Evolutionary conservation across 805 yeast genomes (phyloP).

Genomic region (Candida chauliodis): DNA sequence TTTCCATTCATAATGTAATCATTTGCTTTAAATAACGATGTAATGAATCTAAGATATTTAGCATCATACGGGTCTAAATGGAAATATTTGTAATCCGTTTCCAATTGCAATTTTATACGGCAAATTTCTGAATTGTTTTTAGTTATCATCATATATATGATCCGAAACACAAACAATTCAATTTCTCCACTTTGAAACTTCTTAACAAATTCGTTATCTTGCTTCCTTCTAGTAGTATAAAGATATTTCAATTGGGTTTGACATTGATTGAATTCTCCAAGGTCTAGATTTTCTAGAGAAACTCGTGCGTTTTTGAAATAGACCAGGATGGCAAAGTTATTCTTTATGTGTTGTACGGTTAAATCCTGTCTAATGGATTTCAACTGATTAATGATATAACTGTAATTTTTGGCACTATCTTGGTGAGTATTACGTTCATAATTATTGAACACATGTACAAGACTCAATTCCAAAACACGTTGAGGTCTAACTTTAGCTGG

Average conservation of each 20-base stretch:
- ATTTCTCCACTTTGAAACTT: slow-evolving; percentile 25
- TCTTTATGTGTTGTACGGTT: slow-evolving; percentile 84
- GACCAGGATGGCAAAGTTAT: slow-evolving; percentile 70
- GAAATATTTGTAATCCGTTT: slow-evolving; percentile 8
- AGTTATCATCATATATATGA: slow-evolving; percentile 73
- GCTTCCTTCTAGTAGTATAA: slow-evolving; percentile 39
- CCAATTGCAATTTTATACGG: slow-evolving; percentile 29
- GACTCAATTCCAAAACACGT: slow-evolving; percentile 53
- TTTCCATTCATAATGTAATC: slow-evolving; percentile 13
- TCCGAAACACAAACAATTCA: slow-evolving; percentile 72
- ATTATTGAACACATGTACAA: slow-evolving; percentile 50
- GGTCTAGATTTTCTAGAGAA: slow-evolving; percentile 78
- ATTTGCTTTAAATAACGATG: slow-evolving; percentile 16
- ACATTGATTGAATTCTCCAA: slow-evolving; percentile 95
- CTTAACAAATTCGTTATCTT: slow-evolving; percentile 21
- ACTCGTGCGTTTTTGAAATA: slow-evolving; percentile 84
- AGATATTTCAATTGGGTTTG: slow-evolving; percentile 72
- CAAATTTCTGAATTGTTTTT: slow-evolving; percentile 57
- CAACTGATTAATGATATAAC: slow-evolving; percentile 82
- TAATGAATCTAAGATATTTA: slow-evolving; percentile 15
- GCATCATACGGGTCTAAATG: slow-evolving; percentile 10
- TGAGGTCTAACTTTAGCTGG: slow-evolving; percentile 81
- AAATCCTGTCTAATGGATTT: slow-evolving; percentile 91
- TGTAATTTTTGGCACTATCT: slow-evolving; percentile 44
- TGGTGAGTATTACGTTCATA: slow-evolving; percentile 26